Conservation (phyloP, 2,329 filamentous ascomycete species). For the Fusarium sp. region DNA sequence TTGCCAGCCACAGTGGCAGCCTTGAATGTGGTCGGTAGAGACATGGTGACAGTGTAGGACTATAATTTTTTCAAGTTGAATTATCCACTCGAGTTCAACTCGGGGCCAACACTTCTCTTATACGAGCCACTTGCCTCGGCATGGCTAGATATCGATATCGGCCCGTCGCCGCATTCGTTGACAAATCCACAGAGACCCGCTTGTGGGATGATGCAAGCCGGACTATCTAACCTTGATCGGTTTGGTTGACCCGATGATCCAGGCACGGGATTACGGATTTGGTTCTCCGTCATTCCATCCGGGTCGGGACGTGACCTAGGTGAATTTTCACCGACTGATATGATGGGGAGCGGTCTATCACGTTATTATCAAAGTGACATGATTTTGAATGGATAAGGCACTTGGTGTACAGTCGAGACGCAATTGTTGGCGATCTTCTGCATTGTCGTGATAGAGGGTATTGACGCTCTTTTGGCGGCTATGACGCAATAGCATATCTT, state of each 20-base stretch:
- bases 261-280: background rate
- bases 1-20: background rate
- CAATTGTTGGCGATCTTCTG: background rate
- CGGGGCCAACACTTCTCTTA: background rate
- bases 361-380: background rate
- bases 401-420: too few relatives aligned
- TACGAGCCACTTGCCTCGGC: background rate
- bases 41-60: background rate
- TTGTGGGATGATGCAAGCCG: background rate
- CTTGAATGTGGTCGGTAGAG: conserved; percentile 4
- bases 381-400: background rate
- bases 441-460: background rate
- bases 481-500: background rate
- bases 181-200: background rate
- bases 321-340: background rate
- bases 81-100: background rate
- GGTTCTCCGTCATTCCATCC: background rate
- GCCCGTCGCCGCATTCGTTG: background rate
- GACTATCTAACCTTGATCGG: background rate
- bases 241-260: background rate
- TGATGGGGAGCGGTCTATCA: background rate
- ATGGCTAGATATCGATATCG: background rate
- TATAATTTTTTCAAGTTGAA: background rate
- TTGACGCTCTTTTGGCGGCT: background rate
- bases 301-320: background rate